Evolutionary conservation across 306 rosid genomes (phyloP).

Genomic region (Trichosanthes cucumerina): DNA sequence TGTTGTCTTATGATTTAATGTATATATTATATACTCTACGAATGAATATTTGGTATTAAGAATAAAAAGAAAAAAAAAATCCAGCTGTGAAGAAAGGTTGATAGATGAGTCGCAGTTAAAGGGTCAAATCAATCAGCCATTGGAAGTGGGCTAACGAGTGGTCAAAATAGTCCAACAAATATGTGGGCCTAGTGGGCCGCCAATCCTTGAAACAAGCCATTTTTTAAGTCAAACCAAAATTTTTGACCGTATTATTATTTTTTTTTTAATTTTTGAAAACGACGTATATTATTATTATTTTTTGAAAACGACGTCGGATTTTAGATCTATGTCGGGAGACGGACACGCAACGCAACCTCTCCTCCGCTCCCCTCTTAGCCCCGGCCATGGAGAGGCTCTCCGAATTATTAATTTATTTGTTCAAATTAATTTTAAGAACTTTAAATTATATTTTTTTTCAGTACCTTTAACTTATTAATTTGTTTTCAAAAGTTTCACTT

Average conservation of each 20-base stretch:
- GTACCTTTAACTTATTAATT: too few relatives aligned
- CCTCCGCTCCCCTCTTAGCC: background rate
- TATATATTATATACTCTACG: background rate
- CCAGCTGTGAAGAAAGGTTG: background rate
- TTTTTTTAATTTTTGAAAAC: background rate
- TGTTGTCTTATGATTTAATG: too few relatives aligned
- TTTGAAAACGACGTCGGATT: background rate
- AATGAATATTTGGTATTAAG: background rate
- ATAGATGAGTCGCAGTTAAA: background rate
- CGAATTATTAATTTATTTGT: background rate
- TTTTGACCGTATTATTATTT: background rate
- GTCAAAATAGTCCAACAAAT: constrained; percentile 1
- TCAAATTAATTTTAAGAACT: too few relatives aligned
- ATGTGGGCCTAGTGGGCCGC: background rate
- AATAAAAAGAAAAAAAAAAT: background rate
- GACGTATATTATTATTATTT: background rate
- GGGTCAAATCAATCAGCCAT: background rate
- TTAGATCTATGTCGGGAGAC: background rate
- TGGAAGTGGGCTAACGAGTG: background rate
- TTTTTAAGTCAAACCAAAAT: background rate
- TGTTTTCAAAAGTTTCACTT: too few relatives aligned
- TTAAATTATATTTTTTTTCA: too few relatives aligned
- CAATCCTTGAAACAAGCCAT: background rate
- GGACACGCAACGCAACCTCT: background rate
- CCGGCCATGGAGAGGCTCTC: background rate